phyloP scores from a whole-genome alignment of 169 alveolate genomes.

The Plasmodium berghei region DNA sequence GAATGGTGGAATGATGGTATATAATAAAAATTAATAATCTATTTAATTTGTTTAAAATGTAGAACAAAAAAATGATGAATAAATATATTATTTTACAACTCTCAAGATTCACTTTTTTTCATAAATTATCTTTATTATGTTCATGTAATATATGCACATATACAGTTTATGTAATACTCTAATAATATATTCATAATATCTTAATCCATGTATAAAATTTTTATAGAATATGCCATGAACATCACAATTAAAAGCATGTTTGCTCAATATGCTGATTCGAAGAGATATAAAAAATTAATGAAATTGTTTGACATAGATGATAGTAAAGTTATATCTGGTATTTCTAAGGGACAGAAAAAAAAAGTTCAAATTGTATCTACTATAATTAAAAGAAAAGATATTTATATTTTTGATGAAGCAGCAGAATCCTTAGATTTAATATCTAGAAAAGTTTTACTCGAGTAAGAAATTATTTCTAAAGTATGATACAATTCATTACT shows the following conservation, averaged over 20 bases:
- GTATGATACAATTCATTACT: neutral
- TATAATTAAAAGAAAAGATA: slow-evolving; percentile 61
- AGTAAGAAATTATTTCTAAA: slow-evolving; percentile 26
- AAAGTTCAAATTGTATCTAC: slow-evolving; percentile 67
- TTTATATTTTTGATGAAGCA: slow-evolving; percentile 72
- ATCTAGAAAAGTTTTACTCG: slow-evolving; percentile 64
- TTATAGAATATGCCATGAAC: slow-evolving; percentile 56
- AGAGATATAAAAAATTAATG: slow-evolving; percentile 45
- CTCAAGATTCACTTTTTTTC: neutral
- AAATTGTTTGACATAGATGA: slow-evolving; percentile 60
- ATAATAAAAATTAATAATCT: slow-evolving; percentile 1
- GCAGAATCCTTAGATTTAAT: slow-evolving; percentile 69
- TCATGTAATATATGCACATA: neutral
- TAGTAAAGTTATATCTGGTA: slow-evolving; percentile 40
- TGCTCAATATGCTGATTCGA: slow-evolving; percentile 28
- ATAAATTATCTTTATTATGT: neutral
- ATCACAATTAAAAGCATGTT: slow-evolving; percentile 50
- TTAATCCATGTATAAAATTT: neutral
- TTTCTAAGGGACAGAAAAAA: slow-evolving; percentile 71
- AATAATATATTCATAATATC: neutral
- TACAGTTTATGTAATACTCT: too few species aligned
- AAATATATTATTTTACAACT: too few species aligned
- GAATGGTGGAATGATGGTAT: slow-evolving; percentile 77
- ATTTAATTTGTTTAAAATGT: too few species aligned
- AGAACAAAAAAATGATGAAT: too few species aligned